phyloP scores from a whole-genome alignment of 768 basidiomycete species.

The Zangia roseola region DNA sequence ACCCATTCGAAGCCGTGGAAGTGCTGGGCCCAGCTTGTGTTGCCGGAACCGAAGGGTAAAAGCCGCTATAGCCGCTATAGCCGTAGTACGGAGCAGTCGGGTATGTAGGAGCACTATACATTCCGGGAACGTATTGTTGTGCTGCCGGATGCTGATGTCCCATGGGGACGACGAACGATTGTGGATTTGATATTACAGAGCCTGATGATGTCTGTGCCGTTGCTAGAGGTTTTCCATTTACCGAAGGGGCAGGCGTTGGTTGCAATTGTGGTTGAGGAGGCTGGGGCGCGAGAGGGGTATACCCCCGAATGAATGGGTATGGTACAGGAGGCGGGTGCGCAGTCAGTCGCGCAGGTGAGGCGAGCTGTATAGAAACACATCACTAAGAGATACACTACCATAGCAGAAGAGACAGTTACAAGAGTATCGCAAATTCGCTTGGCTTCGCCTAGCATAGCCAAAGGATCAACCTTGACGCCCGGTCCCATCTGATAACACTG shows the following conservation, averaged over 20 bases:
- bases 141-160: constrained; percentile 50
- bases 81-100: constrained; percentile 66
- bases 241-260: constrained; percentile 37
- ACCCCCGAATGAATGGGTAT: constrained; percentile 46
- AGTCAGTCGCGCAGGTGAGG: constrained; percentile 70
- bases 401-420: constrained; percentile 37
- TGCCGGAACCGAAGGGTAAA: constrained; percentile 28
- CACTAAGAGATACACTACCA: constrained; percentile 8
- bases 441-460: constrained; percentile 72
- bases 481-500: constrained; percentile 80
- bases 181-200: constrained; percentile 64
- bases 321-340: constrained; percentile 63
- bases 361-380: constrained; percentile 47
- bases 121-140: constrained; percentile 42
- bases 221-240: constrained; percentile 34
- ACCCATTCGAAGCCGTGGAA: constrained; percentile 26
- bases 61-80: constrained; percentile 40
- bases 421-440: constrained; percentile 77
- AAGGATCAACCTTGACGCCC: constrained; percentile 65
- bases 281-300: constrained; percentile 26
- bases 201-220: constrained; percentile 36
- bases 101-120: constrained; percentile 42
- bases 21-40: constrained; percentile 26
- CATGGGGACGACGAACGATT: constrained; percentile 71
- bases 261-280: constrained; percentile 33